Evolutionary conservation across 371 early-diverging fungal genomes (phyloP).

Genomic region (Lichtheimia corymbifera): DNA sequence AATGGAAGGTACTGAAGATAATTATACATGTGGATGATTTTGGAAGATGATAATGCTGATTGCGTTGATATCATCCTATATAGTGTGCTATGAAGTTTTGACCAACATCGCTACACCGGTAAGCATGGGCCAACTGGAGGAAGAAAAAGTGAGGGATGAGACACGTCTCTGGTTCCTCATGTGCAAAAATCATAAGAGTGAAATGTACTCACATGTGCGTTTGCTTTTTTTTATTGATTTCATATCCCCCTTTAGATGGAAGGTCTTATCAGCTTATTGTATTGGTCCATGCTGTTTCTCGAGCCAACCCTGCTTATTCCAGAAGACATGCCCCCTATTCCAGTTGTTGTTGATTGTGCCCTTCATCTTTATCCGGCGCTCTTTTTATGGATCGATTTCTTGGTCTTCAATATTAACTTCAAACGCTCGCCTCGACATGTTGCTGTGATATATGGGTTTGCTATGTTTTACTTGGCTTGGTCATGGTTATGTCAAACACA

Average conservation of each 20-base stretch:
- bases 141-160: too few relatives aligned
- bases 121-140: constrained; percentile 6
- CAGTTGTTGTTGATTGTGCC: constrained; percentile 32
- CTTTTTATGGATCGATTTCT: constrained; percentile 44
- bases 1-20: constrained; percentile 17
- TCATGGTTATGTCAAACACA: constrained; percentile 34
- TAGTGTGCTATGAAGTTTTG: constrained; percentile 27
- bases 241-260: constrained; percentile 28
- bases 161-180: background rate
- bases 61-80: background rate
- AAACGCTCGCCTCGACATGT: constrained; percentile 35
- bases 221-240: background rate
- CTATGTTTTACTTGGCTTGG: constrained; percentile 36
- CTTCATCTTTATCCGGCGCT: constrained; percentile 47
- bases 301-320: constrained; percentile 39
- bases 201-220: background rate
- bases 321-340: constrained; percentile 34
- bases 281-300: constrained; percentile 41
- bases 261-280: constrained; percentile 39
- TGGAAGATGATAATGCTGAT: too few relatives aligned
- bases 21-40: background rate
- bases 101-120: constrained; percentile 39
- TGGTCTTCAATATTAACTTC: constrained; percentile 40
- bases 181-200: background rate
- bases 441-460: constrained; percentile 30